Evolutionary conservation across 192 early-diverging fungal species (phyloP).

Genomic region (Piromyces finnis): DNA sequence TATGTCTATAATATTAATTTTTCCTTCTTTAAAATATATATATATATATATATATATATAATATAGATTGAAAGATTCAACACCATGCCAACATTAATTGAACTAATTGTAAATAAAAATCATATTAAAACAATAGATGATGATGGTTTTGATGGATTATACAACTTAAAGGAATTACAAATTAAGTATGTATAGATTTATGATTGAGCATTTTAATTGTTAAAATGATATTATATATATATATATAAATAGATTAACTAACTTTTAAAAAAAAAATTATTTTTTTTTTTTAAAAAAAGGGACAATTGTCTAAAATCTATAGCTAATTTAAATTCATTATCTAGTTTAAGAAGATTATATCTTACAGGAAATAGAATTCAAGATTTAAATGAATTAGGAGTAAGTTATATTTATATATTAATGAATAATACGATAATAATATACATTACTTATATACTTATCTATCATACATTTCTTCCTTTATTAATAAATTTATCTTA

Average conservation of each 20-base stretch:
- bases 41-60: no score
- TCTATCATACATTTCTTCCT: no score
- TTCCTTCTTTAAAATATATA: no score
- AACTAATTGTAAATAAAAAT: slow-evolving; percentile 38
- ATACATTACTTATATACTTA: no score
- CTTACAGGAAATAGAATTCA: slow-evolving; percentile 27
- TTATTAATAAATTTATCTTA: no score
- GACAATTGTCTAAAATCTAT: slow-evolving; percentile 35
- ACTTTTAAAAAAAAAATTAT: no score
- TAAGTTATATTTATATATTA: slow-evolving; percentile 4
- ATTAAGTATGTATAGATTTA: slow-evolving; percentile 19
- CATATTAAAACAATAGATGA: slow-evolving; percentile 36
- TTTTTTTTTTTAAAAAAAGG: slow-evolving; percentile 5
- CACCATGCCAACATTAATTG: slow-evolving; percentile 25
- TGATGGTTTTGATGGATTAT: slow-evolving; percentile 23
- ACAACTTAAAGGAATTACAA: slow-evolving; percentile 32
- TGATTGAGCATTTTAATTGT: background rate
- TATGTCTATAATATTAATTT: no score
- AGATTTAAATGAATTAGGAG: slow-evolving; percentile 35
- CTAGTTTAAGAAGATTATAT: slow-evolving; percentile 25
- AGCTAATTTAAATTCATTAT: slow-evolving; percentile 29
- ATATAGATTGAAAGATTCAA: slow-evolving; percentile 36
- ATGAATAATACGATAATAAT: no score
- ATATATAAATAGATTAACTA: no score
- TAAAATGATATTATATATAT: background rate